phyloP scores from a whole-genome alignment of 129 eudicot species.

The Glebionis coronaria region DNA sequence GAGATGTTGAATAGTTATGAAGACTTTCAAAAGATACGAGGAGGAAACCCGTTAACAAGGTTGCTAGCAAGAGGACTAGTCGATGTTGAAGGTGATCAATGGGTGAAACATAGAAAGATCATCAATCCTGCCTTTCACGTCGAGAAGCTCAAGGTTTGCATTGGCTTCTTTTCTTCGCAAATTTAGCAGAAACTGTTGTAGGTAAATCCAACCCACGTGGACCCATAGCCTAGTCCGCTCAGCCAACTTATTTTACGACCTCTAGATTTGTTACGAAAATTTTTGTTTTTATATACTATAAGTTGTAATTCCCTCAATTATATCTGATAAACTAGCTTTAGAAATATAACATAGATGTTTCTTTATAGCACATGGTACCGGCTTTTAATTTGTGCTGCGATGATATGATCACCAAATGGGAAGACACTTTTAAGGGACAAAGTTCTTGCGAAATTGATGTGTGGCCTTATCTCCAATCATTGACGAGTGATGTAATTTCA shows the following conservation, averaged over 20 bases:
- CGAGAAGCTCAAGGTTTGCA: constrained; percentile 22
- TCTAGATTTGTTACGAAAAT: neutral
- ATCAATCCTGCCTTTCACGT: constrained; percentile 37
- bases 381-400: constrained; percentile 19
- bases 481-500: constrained; percentile 26
- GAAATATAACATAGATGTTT: neutral
- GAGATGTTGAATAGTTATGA: constrained; percentile 25
- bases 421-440: neutral
- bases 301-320: neutral
- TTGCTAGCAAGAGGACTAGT: constrained; percentile 30
- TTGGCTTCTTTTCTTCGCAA: neutral
- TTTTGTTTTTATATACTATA: neutral
- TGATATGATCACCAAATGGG: constrained; percentile 24
- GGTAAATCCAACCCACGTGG: neutral
- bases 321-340: neutral
- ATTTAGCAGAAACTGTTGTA: neutral
- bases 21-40: constrained; percentile 27
- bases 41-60: constrained; percentile 26
- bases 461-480: constrained; percentile 25
- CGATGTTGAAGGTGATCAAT: constrained; percentile 28
- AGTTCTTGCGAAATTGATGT: constrained; percentile 24
- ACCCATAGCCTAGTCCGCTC: neutral
- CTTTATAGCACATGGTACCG: constrained; percentile 23
- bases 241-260: neutral
- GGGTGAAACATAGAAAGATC: constrained; percentile 38